Base-by-base conservation (phyloP, 192 early-diverging fungal species). In the Podila epigama region DNA sequence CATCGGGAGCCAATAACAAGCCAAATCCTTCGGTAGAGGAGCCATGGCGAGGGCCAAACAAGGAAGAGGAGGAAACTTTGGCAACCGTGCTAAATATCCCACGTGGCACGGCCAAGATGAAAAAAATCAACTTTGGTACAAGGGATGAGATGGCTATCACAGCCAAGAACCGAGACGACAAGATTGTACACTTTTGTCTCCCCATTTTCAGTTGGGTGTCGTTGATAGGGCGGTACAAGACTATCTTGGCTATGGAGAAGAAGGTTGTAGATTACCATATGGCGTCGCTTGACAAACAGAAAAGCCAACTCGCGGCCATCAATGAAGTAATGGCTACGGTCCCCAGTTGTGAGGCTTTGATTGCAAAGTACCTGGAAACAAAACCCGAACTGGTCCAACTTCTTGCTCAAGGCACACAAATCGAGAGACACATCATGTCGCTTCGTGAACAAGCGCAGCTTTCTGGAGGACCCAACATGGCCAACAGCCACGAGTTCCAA, bases 401-500 rank as follows among this genome's bases (percentile, higher is more conserved):
- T 32, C 10, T 54, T 8, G 33, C n/a, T 2, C 31, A 57, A 29
- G 69, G 60, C 29, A 35, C 27, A 4, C 32, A 37, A 10, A 27
- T 60, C 22, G 7, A 15, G 5, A n/a, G 11, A 1, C 7, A n/a
- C 2, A 36, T 69, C 34, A 16, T 34, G 1, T 25, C 42, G 22
- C 10, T 51, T 8, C 54, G 6, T 8, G 22, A 13, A 6, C 9
- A 18, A 4, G 35, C 61, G 29, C 4, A 32, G 3, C 36, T 28
- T 10, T 13, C 35, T 31, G 48, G 60, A 12, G 18, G 51, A 16
- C 58, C 22, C 3, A 18, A 41, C 3, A 51, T 52, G 16, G 32
- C 50, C 7, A n/a, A 51, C 4, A 58, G 34, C 33, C 61, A 63
- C 16, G 54, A 71, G 12, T 63, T 63, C 34, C 53, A 44, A 27